phyloP scores from a whole-genome alignment of 805 yeast species.

The Metschnikowia gelsemii region DNA sequence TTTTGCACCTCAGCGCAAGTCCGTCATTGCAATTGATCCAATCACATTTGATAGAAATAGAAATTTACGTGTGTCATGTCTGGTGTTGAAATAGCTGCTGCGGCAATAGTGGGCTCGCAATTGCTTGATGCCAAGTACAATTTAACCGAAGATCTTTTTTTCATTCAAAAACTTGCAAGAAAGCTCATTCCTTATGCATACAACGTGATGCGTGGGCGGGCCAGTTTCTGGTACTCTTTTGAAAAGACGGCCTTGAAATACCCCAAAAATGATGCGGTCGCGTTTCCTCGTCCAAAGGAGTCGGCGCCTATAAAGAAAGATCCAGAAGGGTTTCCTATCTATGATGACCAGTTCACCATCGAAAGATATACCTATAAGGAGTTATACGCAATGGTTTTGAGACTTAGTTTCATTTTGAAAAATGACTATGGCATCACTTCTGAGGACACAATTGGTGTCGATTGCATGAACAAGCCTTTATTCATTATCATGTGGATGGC shows the following conservation, averaged over 20 bases:
- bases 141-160: slow-evolving; percentile 52
- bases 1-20: too few relatives aligned
- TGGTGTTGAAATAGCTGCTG: slow-evolving; percentile 40
- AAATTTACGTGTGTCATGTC: slow-evolving; percentile 26
- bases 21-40: not conserved
- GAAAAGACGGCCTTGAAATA: slow-evolving; percentile 52
- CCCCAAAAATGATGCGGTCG: slow-evolving; percentile 58
- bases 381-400: slow-evolving; percentile 61
- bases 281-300: slow-evolving; percentile 52
- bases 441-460: slow-evolving; percentile 70
- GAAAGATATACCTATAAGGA: slow-evolving; percentile 69
- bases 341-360: slow-evolving; percentile 55
- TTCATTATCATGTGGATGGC: slow-evolving; percentile 81
- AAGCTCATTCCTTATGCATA: slow-evolving; percentile 45
- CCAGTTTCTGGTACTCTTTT: slow-evolving; percentile 70
- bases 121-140: slow-evolving; percentile 48
- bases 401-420: slow-evolving; percentile 63
- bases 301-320: slow-evolving; percentile 22
- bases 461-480: slow-evolving; percentile 79
- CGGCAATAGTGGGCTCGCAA: slow-evolving; percentile 44
- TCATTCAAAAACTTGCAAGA: slow-evolving; percentile 49
- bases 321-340: slow-evolving; percentile 39
- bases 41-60: not conserved
- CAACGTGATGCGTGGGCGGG: slow-evolving; percentile 37
- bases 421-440: slow-evolving; percentile 61